These are phyloP conservation scores for Penicillium paneum DNA, from an alignment of 2,329 filamentous ascomycete species.

Conservation along the genomic window DNA sequence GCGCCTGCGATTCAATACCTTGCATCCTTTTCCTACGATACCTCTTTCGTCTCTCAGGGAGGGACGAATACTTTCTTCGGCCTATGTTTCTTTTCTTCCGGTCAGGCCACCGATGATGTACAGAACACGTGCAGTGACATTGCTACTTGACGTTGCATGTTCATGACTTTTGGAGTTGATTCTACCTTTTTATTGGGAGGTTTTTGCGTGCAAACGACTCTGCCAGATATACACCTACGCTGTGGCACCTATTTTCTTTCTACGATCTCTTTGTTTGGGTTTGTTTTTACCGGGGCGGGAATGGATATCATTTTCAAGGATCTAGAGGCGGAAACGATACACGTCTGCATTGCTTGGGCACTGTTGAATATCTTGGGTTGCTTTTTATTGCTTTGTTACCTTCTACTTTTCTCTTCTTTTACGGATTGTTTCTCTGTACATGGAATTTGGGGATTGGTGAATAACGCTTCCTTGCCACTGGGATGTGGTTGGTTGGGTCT, in stretches of 20 bases:
- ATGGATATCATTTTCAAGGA: constrained; percentile 37
- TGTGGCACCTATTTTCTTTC: constrained; percentile 22
- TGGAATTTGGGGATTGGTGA: constrained; percentile 34
- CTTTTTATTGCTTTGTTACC: constrained; percentile 24
- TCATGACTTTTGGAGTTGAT: constrained; percentile 37
- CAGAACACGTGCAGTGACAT: constrained; percentile 37
- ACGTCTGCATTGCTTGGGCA: constrained; percentile 45
- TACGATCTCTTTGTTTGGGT: constrained; percentile 27
- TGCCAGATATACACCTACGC: constrained; percentile 30
- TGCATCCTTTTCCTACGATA: constrained; percentile 37
- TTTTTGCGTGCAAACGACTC: constrained; percentile 25
- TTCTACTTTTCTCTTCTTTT: constrained; percentile 20
- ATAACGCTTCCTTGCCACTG: constrained; percentile 30
- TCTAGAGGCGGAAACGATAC: constrained; percentile 47
- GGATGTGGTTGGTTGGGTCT: constrained; percentile 30
- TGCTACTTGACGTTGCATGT: constrained; percentile 36
- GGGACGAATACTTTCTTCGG: constrained; percentile 34
- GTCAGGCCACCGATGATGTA: constrained; percentile 39
- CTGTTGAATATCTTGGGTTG: constrained; percentile 36
- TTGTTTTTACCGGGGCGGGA: constrained; percentile 30
- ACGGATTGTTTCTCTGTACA: constrained; percentile 31
- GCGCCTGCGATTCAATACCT: constrained; percentile 40
- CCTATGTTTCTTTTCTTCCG: constrained; percentile 20
- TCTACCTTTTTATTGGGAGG: constrained; percentile 27
- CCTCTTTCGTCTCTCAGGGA: constrained; percentile 37